Conservation (phyloP, 495 filamentous ascomycete genomes). For the Penicillium tannophilum region DNA sequence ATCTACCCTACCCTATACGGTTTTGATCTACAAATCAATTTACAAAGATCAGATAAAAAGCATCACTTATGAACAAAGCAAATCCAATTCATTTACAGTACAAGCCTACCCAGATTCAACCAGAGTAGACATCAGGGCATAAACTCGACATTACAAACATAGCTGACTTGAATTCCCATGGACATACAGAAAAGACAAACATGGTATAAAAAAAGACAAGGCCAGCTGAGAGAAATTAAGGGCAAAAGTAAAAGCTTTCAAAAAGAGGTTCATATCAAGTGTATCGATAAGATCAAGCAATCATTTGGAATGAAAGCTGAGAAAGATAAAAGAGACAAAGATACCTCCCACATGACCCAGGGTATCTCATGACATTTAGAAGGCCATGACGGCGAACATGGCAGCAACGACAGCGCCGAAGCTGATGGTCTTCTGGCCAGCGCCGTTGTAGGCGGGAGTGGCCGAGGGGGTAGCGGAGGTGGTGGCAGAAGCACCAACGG, state of each 20-base stretch:
- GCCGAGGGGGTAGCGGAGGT: slow-evolving; percentile 19
- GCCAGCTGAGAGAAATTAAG: slow-evolving; percentile 17
- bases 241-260: slow-evolving; percentile 4
- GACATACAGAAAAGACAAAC: slow-evolving; percentile 12
- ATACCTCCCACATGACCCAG: neutral
- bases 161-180: slow-evolving; percentile 21
- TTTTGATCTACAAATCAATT: neutral
- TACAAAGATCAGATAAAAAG: neutral
- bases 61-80: neutral
- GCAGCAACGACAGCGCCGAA: slow-evolving; percentile 50
- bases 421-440: slow-evolving; percentile 47
- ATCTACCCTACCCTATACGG: neutral
- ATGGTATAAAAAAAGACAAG: slow-evolving; percentile 21
- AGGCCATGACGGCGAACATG: slow-evolving; percentile 43
- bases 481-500: slow-evolving; percentile 14
- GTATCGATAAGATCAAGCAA: slow-evolving; percentile 13
- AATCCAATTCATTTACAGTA: slow-evolving; percentile 8
- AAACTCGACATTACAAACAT: slow-evolving; percentile 27
- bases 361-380: slow-evolving; percentile 31
- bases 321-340: slow-evolving; percentile 5
- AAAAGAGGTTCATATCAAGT: slow-evolving; percentile 15
- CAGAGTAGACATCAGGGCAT: slow-evolving; percentile 10
- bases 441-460: slow-evolving; percentile 48
- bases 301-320: slow-evolving; percentile 13
- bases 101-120: neutral